phyloP scores from a whole-genome alignment of 2,329 filamentous ascomycete species.

The Paraconiothyrium brasiliense region DNA sequence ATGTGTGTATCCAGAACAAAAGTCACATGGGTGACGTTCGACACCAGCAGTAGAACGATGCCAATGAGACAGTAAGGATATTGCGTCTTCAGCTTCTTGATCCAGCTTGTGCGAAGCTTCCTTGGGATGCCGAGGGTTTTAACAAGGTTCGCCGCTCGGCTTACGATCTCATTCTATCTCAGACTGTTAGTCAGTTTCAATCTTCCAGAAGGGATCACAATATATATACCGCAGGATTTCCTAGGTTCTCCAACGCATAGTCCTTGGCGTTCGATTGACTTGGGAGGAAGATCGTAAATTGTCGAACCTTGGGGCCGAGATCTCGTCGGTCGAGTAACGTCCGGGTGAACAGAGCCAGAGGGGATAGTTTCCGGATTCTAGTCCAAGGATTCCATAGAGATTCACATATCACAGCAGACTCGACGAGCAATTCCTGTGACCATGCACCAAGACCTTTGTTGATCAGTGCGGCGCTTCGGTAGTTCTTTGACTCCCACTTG shows the following conservation, averaged over 20 bases:
- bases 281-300: not conserved
- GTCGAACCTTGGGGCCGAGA: not conserved
- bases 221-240: not conserved
- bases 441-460: not conserved
- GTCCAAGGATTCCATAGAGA: not conserved
- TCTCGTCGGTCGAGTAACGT: not conserved
- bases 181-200: too few species aligned
- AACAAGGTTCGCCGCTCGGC: not conserved
- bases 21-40: not conserved
- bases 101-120: not conserved
- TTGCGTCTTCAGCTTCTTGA: not conserved
- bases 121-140: not conserved
- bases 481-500: too few species aligned
- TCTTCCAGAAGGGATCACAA: not conserved
- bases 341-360: not conserved
- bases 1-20: not conserved
- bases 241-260: not conserved
- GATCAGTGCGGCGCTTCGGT: not conserved
- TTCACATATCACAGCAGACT: not conserved
- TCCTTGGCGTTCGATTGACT: not conserved
- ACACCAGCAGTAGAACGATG: not conserved
- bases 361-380: not conserved
- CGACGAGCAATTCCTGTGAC: not conserved
- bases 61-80: constrained; percentile 4
- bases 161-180: not conserved